Evolutionary conservation across 2,329 filamentous ascomycete species (phyloP), one percentile per base, ranked within the genome.

Genomic region (Diplocarpon mali): DNA sequence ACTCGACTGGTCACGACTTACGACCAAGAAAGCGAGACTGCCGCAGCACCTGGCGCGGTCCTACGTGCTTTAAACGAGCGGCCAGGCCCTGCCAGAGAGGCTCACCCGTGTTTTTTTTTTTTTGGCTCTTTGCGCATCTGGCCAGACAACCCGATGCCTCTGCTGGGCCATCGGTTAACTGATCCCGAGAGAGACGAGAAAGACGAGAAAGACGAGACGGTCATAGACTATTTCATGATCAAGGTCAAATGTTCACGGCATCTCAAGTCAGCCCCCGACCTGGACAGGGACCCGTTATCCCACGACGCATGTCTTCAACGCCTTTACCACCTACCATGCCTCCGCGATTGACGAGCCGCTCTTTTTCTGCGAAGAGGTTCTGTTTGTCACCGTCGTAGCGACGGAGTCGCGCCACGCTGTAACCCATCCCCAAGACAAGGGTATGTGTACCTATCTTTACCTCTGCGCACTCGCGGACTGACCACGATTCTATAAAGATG

Each of bases 171-270:
- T 27, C n/a, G n/a, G 28, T 13, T 13, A 13, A 20, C 38, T 9
- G 27, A 44, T 9, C 32, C 46, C 1, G 7, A 29, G 9, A n/a
- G 20, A 13, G 50, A 45, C 16, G 28, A 47, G 17, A 9, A 49
- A 11, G 53, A 56, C 36, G 43, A 48, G 13, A 8, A 20, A 16
- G 53, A 54, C 24, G 45, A 53, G 11, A 27, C 30, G 17, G 50
- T 49, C 5, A 51, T 55, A 15, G 42, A 48, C 16, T 55, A 51
- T 15, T 51, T 55, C 10, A 48, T 55, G 34, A 13, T 46, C 3
- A 53, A 53, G 38, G 51, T 50, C 27, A 40, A 9, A 9, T 10
- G 3, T 7, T n/a, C 27, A 2, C 14, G 16, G 7, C 9, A 28
- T 13, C 5, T 13, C 5, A 13, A 14, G 10, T 35, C 29, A 24